These are phyloP conservation scores for Hypoxylon sp. DNA, from an alignment of 2,329 filamentous ascomycete genomes.

Conservation along the genomic window DNA sequence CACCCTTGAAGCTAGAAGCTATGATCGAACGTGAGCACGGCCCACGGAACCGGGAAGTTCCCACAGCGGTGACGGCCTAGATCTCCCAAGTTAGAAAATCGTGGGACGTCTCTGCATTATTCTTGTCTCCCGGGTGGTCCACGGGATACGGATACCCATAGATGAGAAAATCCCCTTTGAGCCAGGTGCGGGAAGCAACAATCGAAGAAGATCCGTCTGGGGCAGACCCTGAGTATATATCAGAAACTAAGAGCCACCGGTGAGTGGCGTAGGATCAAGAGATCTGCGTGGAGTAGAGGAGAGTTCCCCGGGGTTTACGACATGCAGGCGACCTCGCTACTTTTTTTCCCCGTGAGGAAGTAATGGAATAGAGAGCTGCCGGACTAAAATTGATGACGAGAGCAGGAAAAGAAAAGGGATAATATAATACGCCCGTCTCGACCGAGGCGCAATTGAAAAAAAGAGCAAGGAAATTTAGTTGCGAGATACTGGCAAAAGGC, in stretches of 20 bases:
- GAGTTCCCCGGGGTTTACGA: slow-evolving; percentile 31
- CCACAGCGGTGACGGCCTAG: slow-evolving; percentile 28
- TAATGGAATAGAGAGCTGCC: slow-evolving; percentile 25
- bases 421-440: slow-evolving; percentile 41
- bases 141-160: slow-evolving; percentile 36
- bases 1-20: slow-evolving; percentile 44
- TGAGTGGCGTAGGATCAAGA: slow-evolving; percentile 37
- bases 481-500: slow-evolving; percentile 42
- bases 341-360: slow-evolving; percentile 34
- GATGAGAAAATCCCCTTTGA: slow-evolving; percentile 22
- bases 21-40: slow-evolving; percentile 40
- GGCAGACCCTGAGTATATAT: slow-evolving; percentile 43
- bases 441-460: slow-evolving; percentile 41
- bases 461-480: slow-evolving; percentile 30
- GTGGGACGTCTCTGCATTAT: slow-evolving; percentile 33
- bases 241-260: slow-evolving; percentile 38
- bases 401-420: slow-evolving; percentile 39
- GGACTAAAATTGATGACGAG: slow-evolving; percentile 39
- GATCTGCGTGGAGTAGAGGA: slow-evolving; percentile 41
- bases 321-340: slow-evolving; percentile 39
- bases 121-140: slow-evolving; percentile 26
- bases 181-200: slow-evolving; percentile 34
- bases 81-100: slow-evolving; percentile 23
- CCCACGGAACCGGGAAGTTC: slow-evolving; percentile 31
- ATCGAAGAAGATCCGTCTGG: slow-evolving; percentile 34